Base-by-base conservation (phyloP, 306 rosid species). In the Gastrolobium villosum region DNA sequence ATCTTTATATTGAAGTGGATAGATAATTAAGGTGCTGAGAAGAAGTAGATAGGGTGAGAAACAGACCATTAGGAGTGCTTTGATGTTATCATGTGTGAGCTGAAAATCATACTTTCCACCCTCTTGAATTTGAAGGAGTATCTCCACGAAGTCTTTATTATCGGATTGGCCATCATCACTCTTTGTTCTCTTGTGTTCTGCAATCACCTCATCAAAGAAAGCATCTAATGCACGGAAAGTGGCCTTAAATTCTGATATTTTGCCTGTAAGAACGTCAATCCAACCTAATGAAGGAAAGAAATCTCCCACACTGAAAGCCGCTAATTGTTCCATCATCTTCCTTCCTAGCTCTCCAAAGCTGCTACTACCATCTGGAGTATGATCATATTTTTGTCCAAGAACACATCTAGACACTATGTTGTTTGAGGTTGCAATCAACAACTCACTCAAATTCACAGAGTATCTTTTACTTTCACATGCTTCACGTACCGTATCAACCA, bases 181-280 rank as follows among this genome's bases (percentile, higher is more conserved):
- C 9, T 40, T 70, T 0, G 6, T 54, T 40, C 5, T n/a, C 45
- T 4, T 55, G n/a, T 59, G 83, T 14, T 90, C 80, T 4, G 43
- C 84, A 49, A 86, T 36, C 4, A 86, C 50, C 48, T 70, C 5
- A n/a, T 69, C 83, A 10, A 76, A 62, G 49, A 86, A 83, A 9
- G 2, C 5, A 65, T 88, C 89, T 2, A 85, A 4, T 4, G 52
- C 70, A 10, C 0, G 0, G 10, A 55, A 75, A 15, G 69, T 49
- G 6, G 66, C 15, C 49, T 76, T 84, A 6, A 90, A 31, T 0
- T 65, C 6, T 0, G 56, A 20, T 13, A 59, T 44, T 1, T 48
- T 44, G 0, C 89, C 89, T 0, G 69, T 84, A 2, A 88, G 41
- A 67, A 10, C 14, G 52, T 86, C 92, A 36, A 88, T 1, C 90